Evolutionary conservation across 768 basidiomycete species (phyloP).

Genomic region (Naganishia vaughanmartiniae): DNA sequence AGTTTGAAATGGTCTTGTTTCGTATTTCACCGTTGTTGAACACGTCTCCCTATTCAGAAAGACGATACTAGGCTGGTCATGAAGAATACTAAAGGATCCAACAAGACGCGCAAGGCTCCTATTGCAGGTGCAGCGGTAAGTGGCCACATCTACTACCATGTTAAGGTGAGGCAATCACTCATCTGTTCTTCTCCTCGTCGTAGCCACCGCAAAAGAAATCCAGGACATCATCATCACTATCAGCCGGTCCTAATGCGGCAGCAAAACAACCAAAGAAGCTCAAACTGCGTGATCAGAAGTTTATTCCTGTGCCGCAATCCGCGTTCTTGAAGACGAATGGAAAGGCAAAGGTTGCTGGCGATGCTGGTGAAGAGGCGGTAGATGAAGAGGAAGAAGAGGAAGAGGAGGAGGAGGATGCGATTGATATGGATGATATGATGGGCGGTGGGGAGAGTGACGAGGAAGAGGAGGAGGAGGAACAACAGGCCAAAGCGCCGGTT

Average conservation of each 20-base stretch:
- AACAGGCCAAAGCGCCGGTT: conserved; percentile 42
- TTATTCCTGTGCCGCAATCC: conserved; percentile 45
- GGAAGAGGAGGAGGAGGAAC: conserved; percentile 46
- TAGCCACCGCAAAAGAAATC: conserved; percentile 6
- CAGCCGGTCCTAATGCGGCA: background rate
- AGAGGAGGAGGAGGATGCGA: conserved; percentile 19
- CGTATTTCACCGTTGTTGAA: no score
- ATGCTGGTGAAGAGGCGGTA: conserved; percentile 62
- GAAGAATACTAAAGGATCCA: conserved; percentile 9
- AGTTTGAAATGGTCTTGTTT: no score
- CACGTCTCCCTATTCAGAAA: no score
- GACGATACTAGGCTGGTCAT: background rate
- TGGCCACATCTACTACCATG: background rate
- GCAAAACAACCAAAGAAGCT: conserved; percentile 40
- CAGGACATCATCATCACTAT: background rate
- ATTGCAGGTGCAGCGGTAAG: background rate
- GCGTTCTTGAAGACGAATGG: conserved; percentile 34
- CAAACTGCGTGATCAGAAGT: conserved; percentile 48
- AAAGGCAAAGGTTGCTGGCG: conserved; percentile 9
- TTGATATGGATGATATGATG: conserved; percentile 29
- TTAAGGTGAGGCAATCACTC: background rate
- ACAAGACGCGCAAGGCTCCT: conserved; percentile 18
- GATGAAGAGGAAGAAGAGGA: background rate
- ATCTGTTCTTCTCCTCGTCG: background rate
- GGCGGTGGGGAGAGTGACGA: conserved; percentile 40